These are phyloP conservation scores for Phaffomyces antillensis DNA, from an alignment of 805 yeast genomes.

Conservation along the genomic window DNA sequence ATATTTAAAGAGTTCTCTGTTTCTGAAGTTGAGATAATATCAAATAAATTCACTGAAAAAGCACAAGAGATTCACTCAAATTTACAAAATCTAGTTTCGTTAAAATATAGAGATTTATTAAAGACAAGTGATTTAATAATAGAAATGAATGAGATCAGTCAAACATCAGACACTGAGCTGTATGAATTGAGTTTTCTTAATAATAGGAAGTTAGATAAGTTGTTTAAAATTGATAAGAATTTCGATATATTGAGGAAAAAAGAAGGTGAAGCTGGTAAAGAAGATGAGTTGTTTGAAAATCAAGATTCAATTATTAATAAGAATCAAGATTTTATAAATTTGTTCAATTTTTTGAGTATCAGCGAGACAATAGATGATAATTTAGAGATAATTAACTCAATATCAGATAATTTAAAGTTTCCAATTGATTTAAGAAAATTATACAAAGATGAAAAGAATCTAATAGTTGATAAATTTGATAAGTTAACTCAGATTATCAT, in stretches of 20 bases:
- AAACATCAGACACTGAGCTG: conserved; percentile 13
- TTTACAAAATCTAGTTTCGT: conserved; percentile 18
- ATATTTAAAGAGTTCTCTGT: conserved; percentile 3
- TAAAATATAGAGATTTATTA: conserved; percentile 20
- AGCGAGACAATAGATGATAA: conserved; percentile 2
- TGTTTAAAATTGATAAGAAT: conserved; percentile 13
- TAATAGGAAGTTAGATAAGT: conserved; percentile 6
- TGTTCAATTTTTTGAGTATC: conserved; percentile 7
- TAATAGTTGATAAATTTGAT: conserved; percentile 3
- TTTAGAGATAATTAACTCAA: not conserved
- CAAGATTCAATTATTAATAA: not conserved
- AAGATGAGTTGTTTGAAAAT: not conserved
- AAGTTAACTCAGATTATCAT: not conserved
- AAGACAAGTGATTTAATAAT: conserved; percentile 22
- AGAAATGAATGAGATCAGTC: conserved; percentile 15
- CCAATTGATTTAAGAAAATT: conserved; percentile 2
- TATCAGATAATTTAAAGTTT: not conserved
- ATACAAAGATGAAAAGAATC: not conserved
- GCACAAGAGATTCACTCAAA: conserved; percentile 11
- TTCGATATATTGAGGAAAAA: conserved; percentile 3
- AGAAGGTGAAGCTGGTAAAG: not conserved
- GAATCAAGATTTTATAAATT: conserved; percentile 1
- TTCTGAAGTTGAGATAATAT: conserved; percentile 2
- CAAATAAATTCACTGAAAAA: not conserved
- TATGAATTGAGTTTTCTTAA: conserved; percentile 19